phyloP scores from a whole-genome alignment of 1,284 basidiomycete species.

The Violaceomyces palustris region DNA sequence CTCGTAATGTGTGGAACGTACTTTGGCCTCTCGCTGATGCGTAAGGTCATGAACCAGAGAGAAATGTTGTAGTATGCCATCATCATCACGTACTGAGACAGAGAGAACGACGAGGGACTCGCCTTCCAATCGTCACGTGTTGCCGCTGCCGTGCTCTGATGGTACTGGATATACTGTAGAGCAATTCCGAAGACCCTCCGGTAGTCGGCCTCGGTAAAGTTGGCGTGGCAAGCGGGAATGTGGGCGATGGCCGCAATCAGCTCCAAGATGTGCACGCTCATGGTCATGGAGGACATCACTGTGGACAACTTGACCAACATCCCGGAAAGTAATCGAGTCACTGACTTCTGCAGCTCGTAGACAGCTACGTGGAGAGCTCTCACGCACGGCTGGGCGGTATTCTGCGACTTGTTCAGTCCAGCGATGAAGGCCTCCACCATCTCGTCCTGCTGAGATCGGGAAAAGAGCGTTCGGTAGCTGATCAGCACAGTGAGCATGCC shows the following conservation, averaged over 20 bases:
- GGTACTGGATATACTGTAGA: slow-evolving; percentile 83
- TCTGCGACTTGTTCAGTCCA: slow-evolving; percentile 69
- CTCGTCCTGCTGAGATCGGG: slow-evolving; percentile 61
- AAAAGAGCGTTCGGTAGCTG: slow-evolving; percentile 78
- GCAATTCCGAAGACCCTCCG: slow-evolving; percentile 93
- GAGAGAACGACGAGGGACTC: slow-evolving; percentile 63
- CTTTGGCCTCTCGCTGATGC: slow-evolving; percentile 73
- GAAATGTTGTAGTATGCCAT: slow-evolving; percentile 91
- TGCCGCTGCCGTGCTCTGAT: slow-evolving; percentile 42
- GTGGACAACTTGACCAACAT: slow-evolving; percentile 85
- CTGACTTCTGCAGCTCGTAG: slow-evolving; percentile 79
- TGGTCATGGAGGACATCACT: slow-evolving; percentile 88
- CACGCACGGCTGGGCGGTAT: slow-evolving; percentile 84
- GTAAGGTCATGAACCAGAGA: slow-evolving; percentile 88
- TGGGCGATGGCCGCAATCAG: slow-evolving; percentile 85
- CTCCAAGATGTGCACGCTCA: slow-evolving; percentile 92
- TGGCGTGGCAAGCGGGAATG: slow-evolving; percentile 71
- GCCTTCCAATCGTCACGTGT: slow-evolving; percentile 43
- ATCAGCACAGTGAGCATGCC: slow-evolving; percentile 83
- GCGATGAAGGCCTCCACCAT: slow-evolving; percentile 78
- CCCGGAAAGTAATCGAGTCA: slow-evolving; percentile 69
- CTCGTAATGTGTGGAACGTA: slow-evolving; percentile 83
- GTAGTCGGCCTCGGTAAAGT: slow-evolving; percentile 88
- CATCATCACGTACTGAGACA: slow-evolving; percentile 90
- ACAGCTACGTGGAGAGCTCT: slow-evolving; percentile 83